A percentile compares a stretch with the other conserved stretches of the same genome.
Conservation (phyloP, 1,284 basidiomycete species). For the Cutaneotrichosporon cavernicola region DNA sequence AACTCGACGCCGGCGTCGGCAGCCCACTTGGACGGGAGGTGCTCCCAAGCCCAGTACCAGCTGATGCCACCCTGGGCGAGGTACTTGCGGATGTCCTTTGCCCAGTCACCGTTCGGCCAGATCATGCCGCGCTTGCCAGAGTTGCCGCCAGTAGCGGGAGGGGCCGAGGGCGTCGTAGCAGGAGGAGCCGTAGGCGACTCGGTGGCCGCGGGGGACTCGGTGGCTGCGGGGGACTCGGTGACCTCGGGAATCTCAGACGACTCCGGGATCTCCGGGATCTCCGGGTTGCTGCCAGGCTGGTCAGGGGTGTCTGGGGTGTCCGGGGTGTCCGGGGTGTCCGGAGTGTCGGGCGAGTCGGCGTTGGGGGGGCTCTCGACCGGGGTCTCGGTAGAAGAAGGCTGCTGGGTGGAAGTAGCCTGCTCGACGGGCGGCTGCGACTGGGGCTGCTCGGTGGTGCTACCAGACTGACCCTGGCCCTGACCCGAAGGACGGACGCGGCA, state of each 20-base stretch:
- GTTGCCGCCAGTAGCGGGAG: not conserved
- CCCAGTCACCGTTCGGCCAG: slow-evolving; percentile 6
- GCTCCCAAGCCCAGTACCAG: slow-evolving; percentile 9
- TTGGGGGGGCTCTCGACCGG: not conserved
- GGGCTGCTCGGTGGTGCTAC: not conserved
- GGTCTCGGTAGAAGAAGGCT: not conserved
- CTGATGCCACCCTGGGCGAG: not conserved
- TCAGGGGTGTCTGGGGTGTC: slow-evolving; percentile 1
- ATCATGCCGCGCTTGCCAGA: slow-evolving; percentile 3
- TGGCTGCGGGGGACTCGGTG: too few relatives aligned
- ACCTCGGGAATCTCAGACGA: not conserved
- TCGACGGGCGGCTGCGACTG: not conserved
- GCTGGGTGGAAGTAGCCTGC: not conserved
- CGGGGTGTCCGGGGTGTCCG: not conserved
- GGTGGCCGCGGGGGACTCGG: too few relatives aligned
- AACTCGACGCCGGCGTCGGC: slow-evolving; percentile 8
- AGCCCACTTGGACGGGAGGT: not conserved
- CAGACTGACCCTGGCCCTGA: not conserved
- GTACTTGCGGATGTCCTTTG: slow-evolving; percentile 4
- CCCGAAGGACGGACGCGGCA: slow-evolving; percentile 1
- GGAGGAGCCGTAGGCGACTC: too few relatives aligned
- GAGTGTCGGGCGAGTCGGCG: slow-evolving; percentile 1
- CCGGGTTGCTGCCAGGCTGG: not conserved
- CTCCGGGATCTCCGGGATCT: not conserved
- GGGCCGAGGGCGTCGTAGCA: not conserved